Conservation (phyloP, 2,329 filamentous ascomycete species). For the Colletotrichum tropicicola region DNA sequence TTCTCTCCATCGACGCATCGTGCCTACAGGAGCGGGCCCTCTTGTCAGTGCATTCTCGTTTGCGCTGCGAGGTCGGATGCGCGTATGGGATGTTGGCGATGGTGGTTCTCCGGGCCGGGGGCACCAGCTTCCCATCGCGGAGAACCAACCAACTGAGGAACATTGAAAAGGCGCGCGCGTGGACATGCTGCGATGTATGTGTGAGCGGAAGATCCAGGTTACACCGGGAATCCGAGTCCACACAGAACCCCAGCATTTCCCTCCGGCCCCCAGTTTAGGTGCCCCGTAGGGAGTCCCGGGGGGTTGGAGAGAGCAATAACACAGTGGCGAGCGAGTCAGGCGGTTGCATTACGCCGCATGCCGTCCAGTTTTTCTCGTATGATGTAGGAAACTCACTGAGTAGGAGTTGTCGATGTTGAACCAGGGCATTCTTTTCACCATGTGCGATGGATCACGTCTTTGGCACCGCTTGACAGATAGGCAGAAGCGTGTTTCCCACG, state of each 20-base stretch:
- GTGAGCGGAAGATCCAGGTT: neutral
- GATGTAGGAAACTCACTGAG: neutral
- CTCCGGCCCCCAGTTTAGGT: neutral
- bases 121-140: neutral
- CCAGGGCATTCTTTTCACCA: neutral
- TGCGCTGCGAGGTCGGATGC: neutral
- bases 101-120: neutral
- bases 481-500: no score
- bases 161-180: neutral
- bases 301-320: neutral
- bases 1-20: neutral
- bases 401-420: neutral
- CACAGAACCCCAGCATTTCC: neutral
- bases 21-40: neutral
- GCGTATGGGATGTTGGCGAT: neutral
- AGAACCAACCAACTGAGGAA: neutral
- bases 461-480: neutral
- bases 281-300: neutral
- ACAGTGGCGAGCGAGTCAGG: conserved; percentile 13
- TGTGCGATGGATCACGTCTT: neutral
- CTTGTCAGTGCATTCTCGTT: neutral
- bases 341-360: neutral
- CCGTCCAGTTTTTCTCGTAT: conserved; percentile 8
- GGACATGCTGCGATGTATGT: neutral
- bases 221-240: neutral